phyloP scores from a whole-genome alignment of 306 rosid genomes.

The Dalbergia oliveri region DNA sequence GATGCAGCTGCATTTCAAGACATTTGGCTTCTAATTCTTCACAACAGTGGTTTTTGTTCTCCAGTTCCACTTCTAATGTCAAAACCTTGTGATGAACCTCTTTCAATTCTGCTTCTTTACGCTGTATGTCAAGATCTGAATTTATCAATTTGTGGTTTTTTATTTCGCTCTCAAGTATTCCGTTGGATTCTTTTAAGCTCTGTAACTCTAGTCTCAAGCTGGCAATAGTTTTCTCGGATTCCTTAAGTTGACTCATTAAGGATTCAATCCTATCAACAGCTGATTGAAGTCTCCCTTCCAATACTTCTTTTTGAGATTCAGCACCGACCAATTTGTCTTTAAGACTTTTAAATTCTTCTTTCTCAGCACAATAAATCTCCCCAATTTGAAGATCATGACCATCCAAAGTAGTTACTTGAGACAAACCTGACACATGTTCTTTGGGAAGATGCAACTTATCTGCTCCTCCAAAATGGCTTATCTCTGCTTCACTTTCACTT shows the following conservation, averaged over 20 bases:
- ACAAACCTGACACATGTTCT: constrained; percentile 45
- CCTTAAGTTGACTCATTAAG: constrained; percentile 61
- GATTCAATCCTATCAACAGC: constrained; percentile 59
- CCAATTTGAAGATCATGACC: constrained; percentile 45
- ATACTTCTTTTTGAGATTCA: constrained; percentile 64
- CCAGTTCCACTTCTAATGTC: constrained; percentile 73
- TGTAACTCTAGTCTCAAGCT: constrained; percentile 67
- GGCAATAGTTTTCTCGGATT: constrained; percentile 63
- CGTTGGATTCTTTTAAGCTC: constrained; percentile 57
- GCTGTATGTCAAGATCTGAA: constrained; percentile 64
- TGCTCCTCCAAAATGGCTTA: constrained; percentile 52
- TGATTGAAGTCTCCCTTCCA: constrained; percentile 64
- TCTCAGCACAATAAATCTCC: constrained; percentile 51
- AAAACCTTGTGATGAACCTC: constrained; percentile 61
- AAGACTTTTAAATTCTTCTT: constrained; percentile 55
- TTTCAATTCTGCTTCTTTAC: constrained; percentile 58
- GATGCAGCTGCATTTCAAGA: constrained; percentile 78
- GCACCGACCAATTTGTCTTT: constrained; percentile 51
- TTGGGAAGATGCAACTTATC: constrained; percentile 50
- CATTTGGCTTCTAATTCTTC: constrained; percentile 81
- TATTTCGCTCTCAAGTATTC: constrained; percentile 56
- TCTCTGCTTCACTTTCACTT: constrained; percentile 79
- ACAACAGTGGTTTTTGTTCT: constrained; percentile 59
- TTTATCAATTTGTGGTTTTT: constrained; percentile 51
- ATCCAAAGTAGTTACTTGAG: constrained; percentile 47